These are phyloP conservation scores for Draba incana DNA, from an alignment of 345 rosid genomes.

Conservation along the genomic window DNA sequence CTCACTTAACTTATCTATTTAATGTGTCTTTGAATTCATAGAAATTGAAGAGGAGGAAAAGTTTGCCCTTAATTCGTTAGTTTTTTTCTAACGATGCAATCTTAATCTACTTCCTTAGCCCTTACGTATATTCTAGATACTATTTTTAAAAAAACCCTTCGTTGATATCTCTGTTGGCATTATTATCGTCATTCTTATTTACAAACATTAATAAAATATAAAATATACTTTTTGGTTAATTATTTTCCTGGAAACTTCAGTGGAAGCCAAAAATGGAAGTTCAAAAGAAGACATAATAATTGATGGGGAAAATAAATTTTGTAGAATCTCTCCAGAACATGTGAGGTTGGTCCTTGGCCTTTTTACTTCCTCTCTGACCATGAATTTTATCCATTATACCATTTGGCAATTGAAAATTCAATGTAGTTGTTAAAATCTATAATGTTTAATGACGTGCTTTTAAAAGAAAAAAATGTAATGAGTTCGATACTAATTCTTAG, in stretches of 20 bases:
- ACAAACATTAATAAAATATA: background rate
- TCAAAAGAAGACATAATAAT: slow-evolving; percentile 42
- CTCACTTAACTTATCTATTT: background rate
- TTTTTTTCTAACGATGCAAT: background rate
- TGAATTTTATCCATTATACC: slow-evolving; percentile 11
- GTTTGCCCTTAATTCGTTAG: too few relatives aligned
- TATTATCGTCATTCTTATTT: slow-evolving; percentile 13
- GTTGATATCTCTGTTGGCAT: slow-evolving; percentile 1
- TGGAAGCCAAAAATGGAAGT: slow-evolving; percentile 34
- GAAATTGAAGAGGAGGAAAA: too few relatives aligned
- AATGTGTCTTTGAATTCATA: background rate
- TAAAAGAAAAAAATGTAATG: background rate
- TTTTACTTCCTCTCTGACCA: slow-evolving; percentile 25
- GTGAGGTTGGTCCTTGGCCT: slow-evolving; percentile 40
- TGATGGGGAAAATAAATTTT: slow-evolving; percentile 13
- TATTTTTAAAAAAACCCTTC: background rate
- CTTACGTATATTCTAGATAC: background rate
- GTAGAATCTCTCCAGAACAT: slow-evolving; percentile 24
- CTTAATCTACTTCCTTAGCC: background rate
- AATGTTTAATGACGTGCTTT: background rate
- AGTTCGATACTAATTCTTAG: slow-evolving; percentile 7
- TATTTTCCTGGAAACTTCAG: slow-evolving; percentile 38
- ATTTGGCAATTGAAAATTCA: background rate
- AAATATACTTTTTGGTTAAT: background rate
- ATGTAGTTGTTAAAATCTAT: background rate